Base-by-base conservation (phyloP, 2,329 filamentous ascomycete species). In the Xylaria sp. region DNA sequence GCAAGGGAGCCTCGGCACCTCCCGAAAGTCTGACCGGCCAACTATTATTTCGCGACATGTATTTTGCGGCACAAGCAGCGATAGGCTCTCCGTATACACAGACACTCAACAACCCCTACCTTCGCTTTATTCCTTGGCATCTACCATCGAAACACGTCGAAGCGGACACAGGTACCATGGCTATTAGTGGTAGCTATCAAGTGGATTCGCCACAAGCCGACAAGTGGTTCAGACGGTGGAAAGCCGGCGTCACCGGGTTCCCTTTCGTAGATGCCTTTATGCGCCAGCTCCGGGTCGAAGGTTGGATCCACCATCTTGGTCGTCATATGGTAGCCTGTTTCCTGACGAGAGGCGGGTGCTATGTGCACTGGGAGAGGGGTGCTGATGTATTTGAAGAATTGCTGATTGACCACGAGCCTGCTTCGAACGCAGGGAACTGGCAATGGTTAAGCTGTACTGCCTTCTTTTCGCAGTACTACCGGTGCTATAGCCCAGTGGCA, bases 191-290 rank as follows among this genome's bases (percentile, higher is more conserved):
- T 8, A 80, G 81, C 4, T 90, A 92, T 73, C 80, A 86, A 55
- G 77, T 92, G 63, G 89, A 92, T 72, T 84, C 82, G 1, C 71
- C 80, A 9, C 75, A 86, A 61, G 89, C 89, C 0, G 88, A 92
- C 57, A 72, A 75, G 8, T 89, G 86, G 83, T 90, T 92, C 73
- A 79, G 80, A 64, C 83, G 90, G 53, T 94, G 90, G 90, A 85
- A 85, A 70, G 73, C 81, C 35, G 91, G 90, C 1, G 77, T 81
- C 23, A 94, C 91, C 0, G 91, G 91, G 0, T 93, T 93, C 65
- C 91, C 91, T 0, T 93, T 89, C 86, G 92, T 94, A 68, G 91
- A 94, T 71, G 90, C 89, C 0, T 80, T 93, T 42, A 93, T 94
- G 91, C 85, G 90, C 0, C 90, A 93, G 74, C 80, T 94, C 14